Evolutionary conservation across 176 grass and related monocot genomes (phyloP), one percentile per base, ranked within the genome.

Genomic region (Aegilops bicornis): DNA sequence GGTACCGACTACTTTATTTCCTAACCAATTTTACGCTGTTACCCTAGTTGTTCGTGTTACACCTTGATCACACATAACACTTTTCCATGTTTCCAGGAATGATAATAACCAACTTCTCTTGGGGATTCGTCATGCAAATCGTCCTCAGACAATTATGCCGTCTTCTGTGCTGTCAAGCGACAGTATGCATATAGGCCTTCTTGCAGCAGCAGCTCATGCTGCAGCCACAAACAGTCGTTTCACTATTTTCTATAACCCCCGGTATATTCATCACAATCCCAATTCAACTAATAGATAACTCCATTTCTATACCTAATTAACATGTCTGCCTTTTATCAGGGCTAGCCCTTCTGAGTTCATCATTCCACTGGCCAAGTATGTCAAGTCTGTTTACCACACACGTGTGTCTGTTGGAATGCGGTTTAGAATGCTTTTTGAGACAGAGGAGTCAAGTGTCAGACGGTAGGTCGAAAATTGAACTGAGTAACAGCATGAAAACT

Each of bases 131-230:
- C 93, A 58, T 75, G 96, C 96, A 83, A 98, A 86, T 91, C 89
- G 96, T 13, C 82, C 93, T 45, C 96, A 98, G 76, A 95, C 96
- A 52, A 79, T 95, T 67, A 92, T 98, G 93, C 96, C 96, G 40
- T 98, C 96, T 75, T 98, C 96, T 59, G 89, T 98, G 43, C 59
- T 98, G 76, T 98, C 96, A 73, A 98, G 93, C 10, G 93, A 98
- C 84, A 98, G 96, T 86, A 98, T 98, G 96, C 96, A 98, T 80
- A 98, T 98, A 76, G 96, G 96, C 29, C 96, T 98, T 90, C 96
- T 98, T 80, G 96, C 96, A 60, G 96, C 96, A 58, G 96, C 96
- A 65, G 93, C 96, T 82, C 96, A 98, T 92, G 96, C 96, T 67
- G 96, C 96, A 63, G 89, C 96, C 61, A 98, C 96, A 89, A 95